Percentiles rank a stretch among this genome's conserved stretches.
These are phyloP conservation scores for Trametes hirsuta DNA, from an alignment of 1,284 basidiomycete genomes.

Conservation along the genomic window DNA sequence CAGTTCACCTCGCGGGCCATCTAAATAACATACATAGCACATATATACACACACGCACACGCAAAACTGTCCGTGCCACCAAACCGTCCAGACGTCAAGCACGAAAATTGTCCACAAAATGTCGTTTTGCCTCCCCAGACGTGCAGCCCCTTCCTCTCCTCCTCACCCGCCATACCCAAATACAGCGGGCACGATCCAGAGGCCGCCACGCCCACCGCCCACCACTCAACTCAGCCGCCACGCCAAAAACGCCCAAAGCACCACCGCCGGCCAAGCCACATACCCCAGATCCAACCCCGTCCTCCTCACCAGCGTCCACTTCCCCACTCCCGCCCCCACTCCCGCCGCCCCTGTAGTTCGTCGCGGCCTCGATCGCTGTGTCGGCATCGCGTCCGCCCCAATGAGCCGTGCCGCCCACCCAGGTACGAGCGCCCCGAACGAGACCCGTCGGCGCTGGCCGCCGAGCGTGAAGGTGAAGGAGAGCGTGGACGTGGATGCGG, in stretches of 20 bases:
- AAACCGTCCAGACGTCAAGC: no score
- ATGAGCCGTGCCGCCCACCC: neutral
- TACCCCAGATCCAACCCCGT: conserved; percentile 19
- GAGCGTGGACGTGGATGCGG: neutral
- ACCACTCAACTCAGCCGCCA: conserved; percentile 17
- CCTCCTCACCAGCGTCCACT: conserved; percentile 11
- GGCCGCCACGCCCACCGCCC: no score
- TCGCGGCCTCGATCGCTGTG: neutral
- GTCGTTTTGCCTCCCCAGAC: no score
- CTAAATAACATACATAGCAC: no score
- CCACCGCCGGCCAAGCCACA: conserved; percentile 23
- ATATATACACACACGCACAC: no score
- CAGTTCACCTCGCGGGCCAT: no score
- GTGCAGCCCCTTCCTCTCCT: no score
- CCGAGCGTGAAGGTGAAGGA: conserved; percentile 20
- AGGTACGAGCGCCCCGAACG: conserved; percentile 10
- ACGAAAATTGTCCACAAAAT: no score
- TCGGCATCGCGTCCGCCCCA: neutral
- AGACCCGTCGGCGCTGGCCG: conserved; percentile 15
- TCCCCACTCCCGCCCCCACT: neutral
- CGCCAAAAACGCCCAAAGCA: conserved; percentile 25
- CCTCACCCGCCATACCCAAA: no score
- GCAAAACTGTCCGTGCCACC: no score
- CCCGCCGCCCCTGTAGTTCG: neutral
- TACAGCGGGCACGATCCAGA: no score